These are phyloP conservation scores for Mycena pura DNA, from an alignment of 768 basidiomycete genomes.

Conservation along the genomic window DNA sequence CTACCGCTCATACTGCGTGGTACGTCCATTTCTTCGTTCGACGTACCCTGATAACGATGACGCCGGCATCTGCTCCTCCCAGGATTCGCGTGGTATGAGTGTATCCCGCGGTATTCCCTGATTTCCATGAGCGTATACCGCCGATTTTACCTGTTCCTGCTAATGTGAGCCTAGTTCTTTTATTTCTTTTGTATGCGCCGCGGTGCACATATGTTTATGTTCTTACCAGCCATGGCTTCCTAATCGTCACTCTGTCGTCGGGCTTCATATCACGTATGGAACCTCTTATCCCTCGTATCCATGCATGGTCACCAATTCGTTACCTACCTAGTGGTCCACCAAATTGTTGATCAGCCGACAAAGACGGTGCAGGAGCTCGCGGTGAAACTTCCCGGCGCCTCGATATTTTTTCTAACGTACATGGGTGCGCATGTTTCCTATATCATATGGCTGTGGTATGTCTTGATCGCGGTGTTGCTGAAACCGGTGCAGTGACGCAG, in stretches of 20 bases:
- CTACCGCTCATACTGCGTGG: conserved; percentile 65
- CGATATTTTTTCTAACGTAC: conserved; percentile 70
- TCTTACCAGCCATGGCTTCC: conserved; percentile 64
- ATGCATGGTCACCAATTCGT: not conserved
- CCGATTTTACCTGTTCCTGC: conserved; percentile 72
- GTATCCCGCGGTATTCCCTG: conserved; percentile 69
- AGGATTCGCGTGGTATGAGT: conserved; percentile 67
- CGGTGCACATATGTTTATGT: not conserved
- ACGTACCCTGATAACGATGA: not conserved
- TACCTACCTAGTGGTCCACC: not conserved
- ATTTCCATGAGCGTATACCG: conserved; percentile 77
- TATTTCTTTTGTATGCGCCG: not conserved
- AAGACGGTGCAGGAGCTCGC: conserved; percentile 52
- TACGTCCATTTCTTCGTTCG: conserved; percentile 35
- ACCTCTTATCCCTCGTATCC: not conserved
- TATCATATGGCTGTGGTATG: too few relatives aligned
- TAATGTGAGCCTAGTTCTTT: conserved; percentile 50
- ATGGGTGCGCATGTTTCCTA: conserved; percentile 45
- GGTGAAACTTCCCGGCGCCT: conserved; percentile 58
- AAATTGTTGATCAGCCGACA: conserved; percentile 54
- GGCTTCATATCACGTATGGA: conserved; percentile 56
- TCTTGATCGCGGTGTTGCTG: too few relatives aligned
- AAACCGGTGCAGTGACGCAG: conserved; percentile 47
- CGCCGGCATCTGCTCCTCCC: conserved; percentile 17
- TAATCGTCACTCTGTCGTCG: conserved; percentile 70